Evolutionary conservation across 2,329 filamentous ascomycete genomes (phyloP).

Genomic region (Ceratocystis alfenasii): DNA sequence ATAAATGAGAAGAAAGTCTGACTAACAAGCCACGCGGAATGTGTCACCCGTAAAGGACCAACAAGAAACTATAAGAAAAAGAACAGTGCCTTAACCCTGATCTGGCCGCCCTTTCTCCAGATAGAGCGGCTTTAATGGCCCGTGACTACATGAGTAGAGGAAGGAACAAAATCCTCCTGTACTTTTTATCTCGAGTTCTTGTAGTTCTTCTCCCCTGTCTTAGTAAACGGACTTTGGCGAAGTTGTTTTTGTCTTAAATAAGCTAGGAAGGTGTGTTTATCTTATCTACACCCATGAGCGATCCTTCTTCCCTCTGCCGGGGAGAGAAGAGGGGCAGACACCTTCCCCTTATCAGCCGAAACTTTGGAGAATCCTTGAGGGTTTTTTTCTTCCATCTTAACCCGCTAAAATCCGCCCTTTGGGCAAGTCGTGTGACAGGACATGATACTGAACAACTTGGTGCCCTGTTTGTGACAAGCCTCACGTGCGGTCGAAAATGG

Average conservation of each 20-base stretch:
- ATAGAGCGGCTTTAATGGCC: background rate
- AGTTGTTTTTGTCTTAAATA: background rate
- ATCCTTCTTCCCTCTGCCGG: background rate
- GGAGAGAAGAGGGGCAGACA: background rate
- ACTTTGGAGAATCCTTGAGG: slow-evolving; percentile 4
- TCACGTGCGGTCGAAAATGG: slow-evolving; percentile 4
- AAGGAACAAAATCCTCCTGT: slow-evolving; percentile 4
- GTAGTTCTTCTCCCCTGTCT: background rate
- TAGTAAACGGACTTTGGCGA: background rate
- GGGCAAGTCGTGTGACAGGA: slow-evolving; percentile 1
- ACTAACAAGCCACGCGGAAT: slow-evolving; percentile 3
- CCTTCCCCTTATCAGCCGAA: slow-evolving; percentile 7
- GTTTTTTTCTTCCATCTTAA: background rate
- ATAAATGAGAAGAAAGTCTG: background rate
- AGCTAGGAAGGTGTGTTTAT: background rate
- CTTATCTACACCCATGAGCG: background rate
- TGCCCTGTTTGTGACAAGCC: background rate
- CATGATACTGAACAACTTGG: background rate
- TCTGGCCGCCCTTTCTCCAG: background rate
- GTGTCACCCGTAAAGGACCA: slow-evolving; percentile 3
- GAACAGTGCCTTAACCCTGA: background rate
- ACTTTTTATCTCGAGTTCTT: background rate
- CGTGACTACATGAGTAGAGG: background rate
- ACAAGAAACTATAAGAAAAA: background rate
- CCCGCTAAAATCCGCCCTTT: slow-evolving; percentile 1